phyloP scores from a whole-genome alignment of 2,329 filamentous ascomycete species.

The Scortechinia acanthostroma region DNA sequence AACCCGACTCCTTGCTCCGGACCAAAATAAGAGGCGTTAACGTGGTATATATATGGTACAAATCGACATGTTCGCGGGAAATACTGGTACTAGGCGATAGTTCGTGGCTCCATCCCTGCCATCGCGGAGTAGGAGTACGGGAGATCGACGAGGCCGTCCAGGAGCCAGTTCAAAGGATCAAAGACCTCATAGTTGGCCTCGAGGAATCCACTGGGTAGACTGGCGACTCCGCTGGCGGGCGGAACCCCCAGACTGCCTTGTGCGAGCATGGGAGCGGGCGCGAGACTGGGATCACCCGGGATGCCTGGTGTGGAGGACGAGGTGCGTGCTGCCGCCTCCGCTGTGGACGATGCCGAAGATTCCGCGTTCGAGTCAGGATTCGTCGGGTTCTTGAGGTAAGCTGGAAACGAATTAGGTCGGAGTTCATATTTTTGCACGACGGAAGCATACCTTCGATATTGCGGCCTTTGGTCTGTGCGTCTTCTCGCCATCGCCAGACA shows the following conservation, averaged over 20 bases:
- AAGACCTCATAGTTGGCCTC: slow-evolving; percentile 51
- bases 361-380: slow-evolving; percentile 39
- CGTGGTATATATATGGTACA: no score
- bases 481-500: slow-evolving; percentile 62
- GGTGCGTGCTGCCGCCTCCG: slow-evolving; percentile 12
- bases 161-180: slow-evolving; percentile 55
- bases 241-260: background rate
- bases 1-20: no score
- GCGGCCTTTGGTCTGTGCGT: slow-evolving; percentile 25
- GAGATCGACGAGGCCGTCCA: slow-evolving; percentile 47
- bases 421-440: background rate
- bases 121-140: slow-evolving; percentile 29
- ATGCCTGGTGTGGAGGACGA: background rate
- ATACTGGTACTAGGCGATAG: background rate
- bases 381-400: slow-evolving; percentile 52
- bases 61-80: background rate
- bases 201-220: slow-evolving; percentile 21
- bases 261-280: slow-evolving; percentile 12
- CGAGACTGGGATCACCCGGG: slow-evolving; percentile 25
- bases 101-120: slow-evolving; percentile 22
- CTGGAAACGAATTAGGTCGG: slow-evolving; percentile 8
- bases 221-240: background rate
- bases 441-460: slow-evolving; percentile 25
- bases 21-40: no score
- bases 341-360: slow-evolving; percentile 27